phyloP scores from a whole-genome alignment of 352 stramenopile species.

The Phytophthora sp. region DNA sequence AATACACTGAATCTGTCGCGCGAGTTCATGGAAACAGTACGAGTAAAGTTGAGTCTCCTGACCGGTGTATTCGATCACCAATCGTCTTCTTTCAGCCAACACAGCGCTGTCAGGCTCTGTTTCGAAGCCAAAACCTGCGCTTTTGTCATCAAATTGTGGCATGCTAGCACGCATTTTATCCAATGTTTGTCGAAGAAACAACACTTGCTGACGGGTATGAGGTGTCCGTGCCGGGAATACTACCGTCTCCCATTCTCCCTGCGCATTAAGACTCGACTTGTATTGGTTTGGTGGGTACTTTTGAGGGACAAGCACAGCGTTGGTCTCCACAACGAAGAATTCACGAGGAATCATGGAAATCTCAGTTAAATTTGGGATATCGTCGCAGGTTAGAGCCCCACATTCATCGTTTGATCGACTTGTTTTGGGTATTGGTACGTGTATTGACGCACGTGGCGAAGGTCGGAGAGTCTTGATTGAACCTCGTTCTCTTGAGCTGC shows the following conservation, averaged over 20 bases:
- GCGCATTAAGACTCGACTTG: slow-evolving; percentile 52
- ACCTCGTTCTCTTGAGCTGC: slow-evolving; percentile 15
- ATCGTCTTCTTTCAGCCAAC: slow-evolving; percentile 21
- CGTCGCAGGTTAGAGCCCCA: not conserved
- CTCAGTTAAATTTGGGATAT: slow-evolving; percentile 19
- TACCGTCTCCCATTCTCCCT: slow-evolving; percentile 67
- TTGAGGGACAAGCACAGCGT: slow-evolving; percentile 53
- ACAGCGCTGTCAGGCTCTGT: slow-evolving; percentile 16
- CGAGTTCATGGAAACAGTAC: slow-evolving; percentile 78
- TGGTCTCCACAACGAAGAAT: slow-evolving; percentile 82
- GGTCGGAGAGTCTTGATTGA: slow-evolving; percentile 32
- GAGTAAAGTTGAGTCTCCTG: slow-evolving; percentile 73
- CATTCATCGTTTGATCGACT: slow-evolving; percentile 6
- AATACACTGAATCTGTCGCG: slow-evolving; percentile 75
- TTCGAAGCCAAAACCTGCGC: slow-evolving; percentile 1
- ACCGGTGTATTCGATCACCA: slow-evolving; percentile 54
- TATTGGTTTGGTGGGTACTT: slow-evolving; percentile 68
- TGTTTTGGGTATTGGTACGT: slow-evolving; percentile 16
- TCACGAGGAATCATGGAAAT: slow-evolving; percentile 72
- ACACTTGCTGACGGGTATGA: slow-evolving; percentile 71
- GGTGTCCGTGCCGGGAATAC: slow-evolving; percentile 75
- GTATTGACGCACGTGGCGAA: slow-evolving; percentile 23
- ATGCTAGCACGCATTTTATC: slow-evolving; percentile 51
- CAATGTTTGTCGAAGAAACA: slow-evolving; percentile 69
- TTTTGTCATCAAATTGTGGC: slow-evolving; percentile 25